These are phyloP conservation scores for Chytriomyces hyalinus DNA, from an alignment of 192 early-diverging fungal species.

Conservation along the genomic window DNA sequence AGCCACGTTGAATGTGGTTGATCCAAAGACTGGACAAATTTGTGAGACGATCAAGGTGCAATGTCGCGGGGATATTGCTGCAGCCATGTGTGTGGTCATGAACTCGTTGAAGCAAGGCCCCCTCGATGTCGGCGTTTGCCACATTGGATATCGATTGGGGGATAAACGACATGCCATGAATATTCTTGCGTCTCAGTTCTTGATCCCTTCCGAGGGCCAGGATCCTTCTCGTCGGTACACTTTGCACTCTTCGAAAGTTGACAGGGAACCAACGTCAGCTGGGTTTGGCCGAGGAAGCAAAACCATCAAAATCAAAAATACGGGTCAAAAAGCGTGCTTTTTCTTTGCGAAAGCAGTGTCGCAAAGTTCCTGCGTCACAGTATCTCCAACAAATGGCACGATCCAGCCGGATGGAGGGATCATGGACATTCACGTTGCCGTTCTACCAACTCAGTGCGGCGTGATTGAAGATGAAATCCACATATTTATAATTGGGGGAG, in stretches of 20 bases:
- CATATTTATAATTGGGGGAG: conserved; percentile 48
- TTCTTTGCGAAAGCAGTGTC: conserved; percentile 38
- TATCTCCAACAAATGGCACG: conserved; percentile 36
- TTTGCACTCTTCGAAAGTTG: background rate
- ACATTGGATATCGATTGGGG: conserved; percentile 25
- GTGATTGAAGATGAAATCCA: conserved; percentile 46
- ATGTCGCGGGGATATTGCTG: conserved; percentile 45
- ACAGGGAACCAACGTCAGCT: background rate
- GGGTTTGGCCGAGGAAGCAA: background rate
- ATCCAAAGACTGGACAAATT: conserved; percentile 26
- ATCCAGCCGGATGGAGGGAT: conserved; percentile 35
- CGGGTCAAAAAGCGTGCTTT: conserved; percentile 38
- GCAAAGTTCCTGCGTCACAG: conserved; percentile 21
- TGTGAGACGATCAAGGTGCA: conserved; percentile 25
- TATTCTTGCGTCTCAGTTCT: conserved; percentile 22
- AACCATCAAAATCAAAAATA: conserved; percentile 53
- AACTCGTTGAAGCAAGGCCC: conserved; percentile 50
- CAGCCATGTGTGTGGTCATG: conserved; percentile 44
- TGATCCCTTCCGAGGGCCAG: conserved; percentile 5
- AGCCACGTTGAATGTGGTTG: conserved; percentile 39
- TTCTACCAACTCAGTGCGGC: conserved; percentile 35
- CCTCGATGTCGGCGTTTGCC: conserved; percentile 48
- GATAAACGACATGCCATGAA: conserved; percentile 12
- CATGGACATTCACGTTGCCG: conserved; percentile 41
- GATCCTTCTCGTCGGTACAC: background rate